Evolutionary conservation across 1,284 basidiomycete species (phyloP), one percentile per base, ranked within the genome.

Genomic region (Somion occarium): DNA sequence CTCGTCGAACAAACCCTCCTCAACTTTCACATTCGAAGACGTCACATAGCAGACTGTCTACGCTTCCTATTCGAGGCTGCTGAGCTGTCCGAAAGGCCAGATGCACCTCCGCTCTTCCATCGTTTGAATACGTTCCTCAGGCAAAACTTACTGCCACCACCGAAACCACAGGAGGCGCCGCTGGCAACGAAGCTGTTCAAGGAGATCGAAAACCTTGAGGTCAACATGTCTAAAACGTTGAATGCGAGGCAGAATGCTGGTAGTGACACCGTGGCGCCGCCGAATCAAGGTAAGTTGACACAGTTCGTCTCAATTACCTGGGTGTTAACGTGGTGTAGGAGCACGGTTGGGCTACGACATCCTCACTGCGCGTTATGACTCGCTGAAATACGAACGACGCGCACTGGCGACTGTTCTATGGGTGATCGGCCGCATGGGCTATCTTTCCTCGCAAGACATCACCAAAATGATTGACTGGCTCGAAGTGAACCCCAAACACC

Each of bases 311-410:
- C 37, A 9, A 4, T 24, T 49, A 12, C 3, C 1, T 15, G n/a
- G 3, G 5, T 34, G 46, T 26, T 3, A 30, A 7, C 1, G 48
- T 27, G 12, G 26, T 25, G 30, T 15, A 55, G 47, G 19, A 48
- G 56, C 50, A 18, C 58, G 72, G 3, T 70, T 93, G 27, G 85
- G 86, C 13, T 76, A 74, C 46, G 83, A 87, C 52, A 73, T 88
- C 51, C 73, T 86, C 2, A 76, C 75, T 50, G 78, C 83, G 23
- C 80, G 86, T 23, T 77, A 80, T 53, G 80, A 88, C 38, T 88
- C 85, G 0, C 73, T 91, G 51, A 80, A 78, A 59, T 83, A 85
- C 52, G 90, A 93, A 63, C 78, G 88, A 51, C 75, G 82, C 12
- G 71, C 74, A 30, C 76, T 93, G 5, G 80, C 81, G 15, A 74